Evolutionary conservation across 2,329 filamentous ascomycete species (phyloP).

Genomic region (Ophiostoma pallidulum): DNA sequence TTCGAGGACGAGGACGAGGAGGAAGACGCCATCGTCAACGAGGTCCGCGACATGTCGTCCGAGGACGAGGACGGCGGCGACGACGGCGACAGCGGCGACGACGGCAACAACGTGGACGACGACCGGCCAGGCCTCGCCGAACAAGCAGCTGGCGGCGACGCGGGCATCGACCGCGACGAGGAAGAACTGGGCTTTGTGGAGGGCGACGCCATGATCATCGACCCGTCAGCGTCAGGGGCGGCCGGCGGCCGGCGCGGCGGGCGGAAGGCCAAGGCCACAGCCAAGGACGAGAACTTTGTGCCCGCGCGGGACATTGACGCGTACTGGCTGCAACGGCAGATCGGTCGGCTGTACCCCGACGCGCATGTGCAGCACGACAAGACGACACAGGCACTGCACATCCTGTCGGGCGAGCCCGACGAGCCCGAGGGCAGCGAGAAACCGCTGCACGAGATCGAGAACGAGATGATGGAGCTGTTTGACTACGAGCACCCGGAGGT

Average conservation of each 20-base stretch:
- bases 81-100: constrained; percentile 56
- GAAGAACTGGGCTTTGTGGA: constrained; percentile 44
- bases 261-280: constrained; percentile 35
- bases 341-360: constrained; percentile 80
- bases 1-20: constrained; percentile 90
- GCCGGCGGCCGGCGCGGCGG: constrained; percentile 39
- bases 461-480: constrained; percentile 96
- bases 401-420: constrained; percentile 66
- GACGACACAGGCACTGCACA: constrained; percentile 71
- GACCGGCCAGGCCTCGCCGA: constrained; percentile 47
- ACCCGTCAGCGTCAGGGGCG: constrained; percentile 43
- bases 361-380: constrained; percentile 91
- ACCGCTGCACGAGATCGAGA: constrained; percentile 85
- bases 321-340: constrained; percentile 92
- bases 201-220: constrained; percentile 74
- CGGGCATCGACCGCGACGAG: constrained; percentile 36
- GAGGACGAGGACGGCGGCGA: constrained; percentile 68
- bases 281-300: constrained; percentile 53
- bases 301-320: constrained; percentile 88
- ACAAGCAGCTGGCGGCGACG: constrained; percentile 40
- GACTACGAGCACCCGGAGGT: constrained; percentile 94
- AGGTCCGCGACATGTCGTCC: constrained; percentile 80
- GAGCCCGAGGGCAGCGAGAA: constrained; percentile 69
- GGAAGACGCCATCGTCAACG: constrained; percentile 66
- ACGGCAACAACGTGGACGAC: constrained; percentile 51